Conservation (phyloP, 108 stramenopile species). For the Nitzschia sp. region DNA sequence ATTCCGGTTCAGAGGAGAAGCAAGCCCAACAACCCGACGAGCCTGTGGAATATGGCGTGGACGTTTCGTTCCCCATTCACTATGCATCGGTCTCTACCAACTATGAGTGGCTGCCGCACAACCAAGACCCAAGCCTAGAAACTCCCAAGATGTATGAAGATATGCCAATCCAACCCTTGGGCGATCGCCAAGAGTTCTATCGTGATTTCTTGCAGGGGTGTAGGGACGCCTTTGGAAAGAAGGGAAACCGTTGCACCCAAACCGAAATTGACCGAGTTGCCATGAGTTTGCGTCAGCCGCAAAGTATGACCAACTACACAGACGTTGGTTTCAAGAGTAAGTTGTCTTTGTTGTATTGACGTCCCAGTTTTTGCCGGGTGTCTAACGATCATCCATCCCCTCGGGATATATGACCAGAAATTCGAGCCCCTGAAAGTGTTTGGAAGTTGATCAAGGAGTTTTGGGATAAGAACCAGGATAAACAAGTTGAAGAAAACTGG, state of each 20-base stretch:
- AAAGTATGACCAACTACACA: constrained; percentile 64
- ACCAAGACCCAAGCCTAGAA: constrained; percentile 43
- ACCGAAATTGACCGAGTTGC: constrained; percentile 76
- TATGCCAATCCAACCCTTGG: constrained; percentile 64
- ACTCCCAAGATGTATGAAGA: constrained; percentile 56
- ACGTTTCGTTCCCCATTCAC: constrained; percentile 85
- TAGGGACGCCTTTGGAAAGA: constrained; percentile 48
- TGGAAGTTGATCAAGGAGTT: constrained; percentile 60
- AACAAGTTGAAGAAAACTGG: constrained; percentile 44
- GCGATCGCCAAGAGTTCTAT: constrained; percentile 55
- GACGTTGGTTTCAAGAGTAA: constrained; percentile 30
- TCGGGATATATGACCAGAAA: constrained; percentile 35
- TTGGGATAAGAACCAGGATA: constrained; percentile 69
- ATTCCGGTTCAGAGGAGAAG: neutral
- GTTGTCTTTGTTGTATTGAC: too few relatives aligned
- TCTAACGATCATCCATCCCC: neutral
- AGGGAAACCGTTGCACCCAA: constrained; percentile 36
- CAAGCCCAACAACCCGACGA: too few relatives aligned
- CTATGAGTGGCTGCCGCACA: constrained; percentile 83
- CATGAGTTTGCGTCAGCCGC: constrained; percentile 76
- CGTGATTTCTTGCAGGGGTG: constrained; percentile 59
- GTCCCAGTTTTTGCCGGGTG: neutral
- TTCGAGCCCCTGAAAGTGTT: constrained; percentile 53
- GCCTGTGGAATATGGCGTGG: constrained; percentile 73
- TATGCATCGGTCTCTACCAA: constrained; percentile 54